phyloP scores from a whole-genome alignment of 2,329 filamentous ascomycete genomes.

The Colletotrichum spinosum region DNA sequence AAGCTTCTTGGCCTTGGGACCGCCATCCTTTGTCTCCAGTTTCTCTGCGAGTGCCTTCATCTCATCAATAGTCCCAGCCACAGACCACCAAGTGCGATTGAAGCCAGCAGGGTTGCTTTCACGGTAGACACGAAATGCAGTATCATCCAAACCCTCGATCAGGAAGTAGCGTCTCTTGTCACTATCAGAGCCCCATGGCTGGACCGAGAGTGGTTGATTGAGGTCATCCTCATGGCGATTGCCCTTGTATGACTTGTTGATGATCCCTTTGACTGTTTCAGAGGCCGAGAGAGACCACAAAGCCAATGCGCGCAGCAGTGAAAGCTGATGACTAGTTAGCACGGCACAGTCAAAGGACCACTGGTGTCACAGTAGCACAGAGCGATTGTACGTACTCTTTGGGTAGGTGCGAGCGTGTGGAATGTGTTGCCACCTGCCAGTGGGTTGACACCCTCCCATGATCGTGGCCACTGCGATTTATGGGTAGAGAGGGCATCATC shows the following conservation, averaged over 20 bases:
- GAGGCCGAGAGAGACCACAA: conserved; percentile 93
- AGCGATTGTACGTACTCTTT: conserved; percentile 72
- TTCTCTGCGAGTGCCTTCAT: conserved; percentile 80
- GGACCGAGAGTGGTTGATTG: conserved; percentile 90
- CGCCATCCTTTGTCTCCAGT: conserved; percentile 80
- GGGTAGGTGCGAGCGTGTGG: conserved; percentile 80
- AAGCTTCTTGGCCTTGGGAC: conserved; percentile 82
- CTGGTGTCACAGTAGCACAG: not conserved
- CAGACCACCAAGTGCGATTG: conserved; percentile 88
- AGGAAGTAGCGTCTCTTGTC: conserved; percentile 94
- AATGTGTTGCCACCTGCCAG: conserved; percentile 85
- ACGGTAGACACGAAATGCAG: conserved; percentile 91
- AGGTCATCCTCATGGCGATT: conserved; percentile 80
- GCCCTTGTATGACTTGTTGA: conserved; percentile 91
- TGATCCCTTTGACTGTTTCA: conserved; percentile 81
- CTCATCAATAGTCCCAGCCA: conserved; percentile 92
- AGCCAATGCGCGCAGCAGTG: conserved; percentile 83
- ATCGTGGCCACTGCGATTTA: conserved; percentile 86
- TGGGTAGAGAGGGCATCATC: conserved; percentile 92
- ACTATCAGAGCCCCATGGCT: conserved; percentile 90
- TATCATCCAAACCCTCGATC: conserved; percentile 94
- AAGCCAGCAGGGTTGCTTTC: conserved; percentile 87
- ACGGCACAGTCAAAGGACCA: not conserved
- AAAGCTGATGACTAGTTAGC: conserved; percentile 69
- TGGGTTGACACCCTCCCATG: conserved; percentile 87